Percentiles rank a stretch among this genome's conserved stretches.
phyloP scores from a whole-genome alignment of 768 basidiomycete genomes.

The Sporobolomyces pararoseus region DNA sequence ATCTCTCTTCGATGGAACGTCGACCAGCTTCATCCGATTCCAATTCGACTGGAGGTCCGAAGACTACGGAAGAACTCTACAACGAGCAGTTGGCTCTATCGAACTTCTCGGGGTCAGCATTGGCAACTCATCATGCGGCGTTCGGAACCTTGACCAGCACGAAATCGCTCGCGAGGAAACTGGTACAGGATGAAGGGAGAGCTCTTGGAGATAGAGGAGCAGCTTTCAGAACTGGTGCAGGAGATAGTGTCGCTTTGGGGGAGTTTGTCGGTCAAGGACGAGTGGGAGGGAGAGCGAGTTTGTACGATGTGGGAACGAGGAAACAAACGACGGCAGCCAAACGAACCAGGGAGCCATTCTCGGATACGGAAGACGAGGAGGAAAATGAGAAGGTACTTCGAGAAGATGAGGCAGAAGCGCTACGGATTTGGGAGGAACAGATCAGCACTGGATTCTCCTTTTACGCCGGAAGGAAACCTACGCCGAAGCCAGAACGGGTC shows the following conservation, averaged over 20 bases:
- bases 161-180: constrained; percentile 10
- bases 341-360: constrained; percentile 12
- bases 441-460: neutral
- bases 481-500: neutral
- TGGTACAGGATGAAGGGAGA: constrained; percentile 20
- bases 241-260: constrained; percentile 14
- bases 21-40: neutral
- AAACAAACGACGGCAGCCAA: neutral
- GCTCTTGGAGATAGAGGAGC: constrained; percentile 11
- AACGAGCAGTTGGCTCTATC: constrained; percentile 5
- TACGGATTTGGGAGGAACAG: constrained; percentile 7
- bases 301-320: constrained; percentile 24
- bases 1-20: constrained; percentile 22
- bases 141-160: constrained; percentile 26
- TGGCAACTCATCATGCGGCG: constrained; percentile 20
- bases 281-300: constrained; percentile 13
- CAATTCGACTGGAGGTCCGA: too few relatives aligned
- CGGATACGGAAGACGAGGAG: constrained; percentile 26
- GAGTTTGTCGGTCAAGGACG: neutral
- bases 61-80: constrained; percentile 23
- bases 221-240: constrained; percentile 13
- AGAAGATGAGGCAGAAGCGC: neutral
- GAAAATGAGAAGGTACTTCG: neutral
- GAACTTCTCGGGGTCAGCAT: neutral
- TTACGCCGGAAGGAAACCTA: constrained; percentile 5